These are phyloP conservation scores for Bipolaris sorokiniana DNA, from an alignment of 2,329 filamentous ascomycete species.

Conservation along the genomic window DNA sequence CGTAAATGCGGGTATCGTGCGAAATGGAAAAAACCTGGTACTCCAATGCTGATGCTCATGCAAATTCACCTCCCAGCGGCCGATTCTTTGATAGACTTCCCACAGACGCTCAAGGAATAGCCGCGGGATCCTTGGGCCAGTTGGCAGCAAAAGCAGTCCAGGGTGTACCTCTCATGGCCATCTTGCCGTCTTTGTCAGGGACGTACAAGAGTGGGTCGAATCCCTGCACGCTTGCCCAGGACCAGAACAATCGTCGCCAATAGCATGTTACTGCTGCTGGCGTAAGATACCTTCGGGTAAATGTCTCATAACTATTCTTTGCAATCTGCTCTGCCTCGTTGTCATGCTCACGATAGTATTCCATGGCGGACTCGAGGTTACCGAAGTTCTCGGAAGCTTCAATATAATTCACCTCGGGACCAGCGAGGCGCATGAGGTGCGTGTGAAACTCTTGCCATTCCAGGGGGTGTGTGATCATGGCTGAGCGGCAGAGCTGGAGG, in stretches of 20 bases:
- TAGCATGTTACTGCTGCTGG: constrained; percentile 45
- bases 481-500: constrained; percentile 56
- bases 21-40: constrained; percentile 12
- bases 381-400: constrained; percentile 41
- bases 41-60: constrained; percentile 24
- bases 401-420: constrained; percentile 42
- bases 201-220: constrained; percentile 39
- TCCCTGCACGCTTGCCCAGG: constrained; percentile 40
- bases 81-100: background rate
- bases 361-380: constrained; percentile 42
- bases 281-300: constrained; percentile 40
- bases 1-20: constrained; percentile 28
- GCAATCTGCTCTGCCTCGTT: constrained; percentile 39
- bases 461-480: constrained; percentile 41
- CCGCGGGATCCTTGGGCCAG: constrained; percentile 40
- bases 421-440: constrained; percentile 40
- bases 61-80: constrained; percentile 13
- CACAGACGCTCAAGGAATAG: constrained; percentile 30
- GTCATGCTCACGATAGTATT: constrained; percentile 40
- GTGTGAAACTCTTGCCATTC: constrained; percentile 47
- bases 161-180: constrained; percentile 40
- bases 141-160: constrained; percentile 46
- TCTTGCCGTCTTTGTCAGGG: constrained; percentile 31
- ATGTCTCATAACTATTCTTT: constrained; percentile 40
- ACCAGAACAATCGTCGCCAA: constrained; percentile 42